Percentiles rank a stretch among this genome's conserved stretches.
phyloP scores from a whole-genome alignment of 306 rosid genomes.

The Nissolia schottii region DNA sequence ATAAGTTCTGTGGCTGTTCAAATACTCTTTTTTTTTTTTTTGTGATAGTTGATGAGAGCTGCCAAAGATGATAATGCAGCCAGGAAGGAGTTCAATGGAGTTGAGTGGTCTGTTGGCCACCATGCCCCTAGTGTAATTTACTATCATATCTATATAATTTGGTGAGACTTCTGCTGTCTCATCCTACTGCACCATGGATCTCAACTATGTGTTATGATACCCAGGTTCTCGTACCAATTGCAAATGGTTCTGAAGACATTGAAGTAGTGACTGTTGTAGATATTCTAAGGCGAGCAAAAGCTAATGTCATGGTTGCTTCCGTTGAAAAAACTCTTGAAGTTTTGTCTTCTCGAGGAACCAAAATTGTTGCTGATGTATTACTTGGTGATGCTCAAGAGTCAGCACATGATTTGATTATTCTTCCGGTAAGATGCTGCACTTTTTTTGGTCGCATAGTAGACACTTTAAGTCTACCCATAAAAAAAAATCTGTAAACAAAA shows the following conservation, averaged over 20 bases:
- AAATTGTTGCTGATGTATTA: conserved; percentile 73
- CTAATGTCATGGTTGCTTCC: conserved; percentile 78
- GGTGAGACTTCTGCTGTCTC: neutral
- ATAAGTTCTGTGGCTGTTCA: conserved; percentile 11
- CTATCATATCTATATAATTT: conserved; percentile 14
- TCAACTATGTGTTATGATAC: conserved; percentile 5
- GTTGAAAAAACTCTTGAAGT: conserved; percentile 63
- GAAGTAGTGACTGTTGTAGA: conserved; percentile 80
- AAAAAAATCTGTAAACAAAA: neutral
- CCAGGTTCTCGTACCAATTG: conserved; percentile 89
- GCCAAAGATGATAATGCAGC: conserved; percentile 38
- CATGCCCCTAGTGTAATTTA: conserved; percentile 65
- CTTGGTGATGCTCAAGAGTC: conserved; percentile 67
- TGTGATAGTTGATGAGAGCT: conserved; percentile 48
- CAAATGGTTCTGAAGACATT: conserved; percentile 86
- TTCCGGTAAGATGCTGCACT: conserved; percentile 56
- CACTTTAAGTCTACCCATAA: neutral
- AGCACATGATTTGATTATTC: conserved; percentile 72
- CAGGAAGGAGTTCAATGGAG: conserved; percentile 79
- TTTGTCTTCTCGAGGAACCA: conserved; percentile 64
- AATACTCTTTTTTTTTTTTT: conserved; percentile 19
- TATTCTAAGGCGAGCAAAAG: conserved; percentile 88
- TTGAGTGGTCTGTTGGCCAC: conserved; percentile 74
- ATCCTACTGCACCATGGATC: conserved; percentile 16
- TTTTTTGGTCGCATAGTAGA: neutral